Base-by-base conservation (phyloP, 208 protist genomes). In the Acanthamoeba divionensis region DNA sequence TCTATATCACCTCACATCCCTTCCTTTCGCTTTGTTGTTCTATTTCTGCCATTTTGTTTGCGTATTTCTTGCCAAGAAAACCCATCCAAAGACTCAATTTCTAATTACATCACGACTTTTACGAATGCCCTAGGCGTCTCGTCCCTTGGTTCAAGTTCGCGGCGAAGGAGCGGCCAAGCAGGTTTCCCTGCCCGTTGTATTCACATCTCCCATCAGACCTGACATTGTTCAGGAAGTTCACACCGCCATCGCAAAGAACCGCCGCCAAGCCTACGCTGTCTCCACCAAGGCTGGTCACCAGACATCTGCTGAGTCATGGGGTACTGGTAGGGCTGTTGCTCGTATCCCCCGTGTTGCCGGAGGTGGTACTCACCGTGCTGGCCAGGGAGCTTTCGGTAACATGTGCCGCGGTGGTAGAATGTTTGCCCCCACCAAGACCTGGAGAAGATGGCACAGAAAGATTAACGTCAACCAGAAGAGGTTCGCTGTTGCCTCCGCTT, bases 381-480 rank as follows among this genome's bases (percentile, higher is more conserved):
- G 99, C 85, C 98, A 99, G 95, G 99, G 97, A 97, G 99, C 99
- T 75, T 99, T 99, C 94, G 99, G 98, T 89, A 99, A 99, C 97
- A 99, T 99, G 98, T 99, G 98, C 96, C 96, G 98, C 94, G 93
- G 96, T 91, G 99, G 99, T 95, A 97, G 98, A 93, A 99, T 99
- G 98, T 99, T 99, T 93, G 96, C 97, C 47, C 98, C 98, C 79
- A 99, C 97, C 85, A 99, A 99, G 96, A 96, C 96, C 91, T 99
- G 96, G 95, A 96, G 98, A 95, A 96, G 97, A 89, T 99, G 98
- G 98, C 97, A 99, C 95, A 92, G 97, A 85, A 97, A 98, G 93
- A 97, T 99, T 93, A 99, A 99, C 96, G 73, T 96, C 52, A 98
- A 99, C 95, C 96, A 99, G 96, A 96, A 90, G 33, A 87, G 98